Evolutionary conservation across 176 grass and related monocot genomes (phyloP), one percentile per base, ranked within the genome.

Genomic region (Carex myosuroides): DNA sequence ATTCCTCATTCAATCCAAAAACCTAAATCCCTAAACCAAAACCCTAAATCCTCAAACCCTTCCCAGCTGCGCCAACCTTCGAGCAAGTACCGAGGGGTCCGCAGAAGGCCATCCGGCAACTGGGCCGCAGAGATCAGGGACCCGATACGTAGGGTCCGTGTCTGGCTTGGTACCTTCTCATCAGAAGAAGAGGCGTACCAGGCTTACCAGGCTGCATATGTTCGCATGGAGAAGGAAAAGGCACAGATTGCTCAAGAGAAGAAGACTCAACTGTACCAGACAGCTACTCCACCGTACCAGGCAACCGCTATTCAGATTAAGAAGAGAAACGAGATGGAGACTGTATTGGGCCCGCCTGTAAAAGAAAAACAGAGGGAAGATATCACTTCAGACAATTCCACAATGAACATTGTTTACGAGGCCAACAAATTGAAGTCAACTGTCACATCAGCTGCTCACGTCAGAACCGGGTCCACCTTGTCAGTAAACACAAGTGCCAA

Each of bases 101-200:
- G 85, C 18, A 68, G 59, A 44, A 79, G 85, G 75, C 2, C 7
- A 30, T 86, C 30, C 5, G 85, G 85, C 5, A 86, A 81, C 54
- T 86, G 85, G 85, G 85, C 85, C 0, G 85, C 85, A 9, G 85
- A 86, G 75, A 86, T 86, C 26, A 80, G 85, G 59, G 85, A 86
- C 26, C 85, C 85, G n/a, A 86, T 81, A 21, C 85, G 85, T 29
- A 64, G 63, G 12, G n/a, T 22, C 13, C 85, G 85, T 35, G 8
- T 86, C 63, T 86, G 77, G 85, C 77, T 86, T 3, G 85, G 85
- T 14, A 86, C 85, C 75, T 86, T 70, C 71, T 13, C 42, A 26
- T 80, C 76, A 21, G 85, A 67, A 22, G 60, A 86, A 12, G 46
- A 55, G 29, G 85, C 85, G 14, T 33, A 66, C 85, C 2, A 86